phyloP scores from a whole-genome alignment of 1,284 basidiomycete species.

The Microbotryum saponariae region DNA sequence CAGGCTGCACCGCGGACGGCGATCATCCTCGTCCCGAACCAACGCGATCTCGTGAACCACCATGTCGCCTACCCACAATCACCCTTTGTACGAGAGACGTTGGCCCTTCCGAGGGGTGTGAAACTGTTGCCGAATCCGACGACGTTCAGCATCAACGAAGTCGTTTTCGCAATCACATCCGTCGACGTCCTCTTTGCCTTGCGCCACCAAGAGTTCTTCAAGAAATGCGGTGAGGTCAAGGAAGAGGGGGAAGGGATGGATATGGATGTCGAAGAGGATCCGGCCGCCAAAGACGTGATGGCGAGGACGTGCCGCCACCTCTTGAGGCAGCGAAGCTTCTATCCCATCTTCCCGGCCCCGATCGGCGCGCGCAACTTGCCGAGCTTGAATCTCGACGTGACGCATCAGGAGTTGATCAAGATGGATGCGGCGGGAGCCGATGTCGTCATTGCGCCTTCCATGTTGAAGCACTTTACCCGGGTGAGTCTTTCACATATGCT shows the following conservation, averaged over 20 bases:
- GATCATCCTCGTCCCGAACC: constrained; percentile 70
- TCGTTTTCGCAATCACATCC: constrained; percentile 68
- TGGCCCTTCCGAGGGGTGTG: constrained; percentile 53
- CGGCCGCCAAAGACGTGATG: constrained; percentile 61
- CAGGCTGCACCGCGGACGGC: constrained; percentile 58
- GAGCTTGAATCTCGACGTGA: constrained; percentile 71
- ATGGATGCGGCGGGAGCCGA: constrained; percentile 59
- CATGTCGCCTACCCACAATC: constrained; percentile 85
- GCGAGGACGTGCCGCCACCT: constrained; percentile 69
- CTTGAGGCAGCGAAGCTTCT: constrained; percentile 83
- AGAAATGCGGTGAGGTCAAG: constrained; percentile 59
- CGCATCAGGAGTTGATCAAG: constrained; percentile 51
- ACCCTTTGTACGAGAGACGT: constrained; percentile 46
- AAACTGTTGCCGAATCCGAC: constrained; percentile 78
- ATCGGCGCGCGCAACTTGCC: constrained; percentile 54
- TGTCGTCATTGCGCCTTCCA: constrained; percentile 73
- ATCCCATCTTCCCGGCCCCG: constrained; percentile 87
- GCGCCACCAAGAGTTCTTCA: constrained; percentile 71
- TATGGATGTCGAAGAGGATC: constrained; percentile 39
- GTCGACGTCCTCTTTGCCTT: constrained; percentile 85
- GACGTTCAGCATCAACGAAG: constrained; percentile 72
- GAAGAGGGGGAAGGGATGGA: constrained; percentile 43
- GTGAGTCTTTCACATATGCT: constrained; percentile 44
- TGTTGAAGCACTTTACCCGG: constrained; percentile 76
- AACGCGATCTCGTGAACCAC: constrained; percentile 67